Conservation (phyloP, 1,139 yeast genomes). For the Arxiozyma heterogenica region DNA sequence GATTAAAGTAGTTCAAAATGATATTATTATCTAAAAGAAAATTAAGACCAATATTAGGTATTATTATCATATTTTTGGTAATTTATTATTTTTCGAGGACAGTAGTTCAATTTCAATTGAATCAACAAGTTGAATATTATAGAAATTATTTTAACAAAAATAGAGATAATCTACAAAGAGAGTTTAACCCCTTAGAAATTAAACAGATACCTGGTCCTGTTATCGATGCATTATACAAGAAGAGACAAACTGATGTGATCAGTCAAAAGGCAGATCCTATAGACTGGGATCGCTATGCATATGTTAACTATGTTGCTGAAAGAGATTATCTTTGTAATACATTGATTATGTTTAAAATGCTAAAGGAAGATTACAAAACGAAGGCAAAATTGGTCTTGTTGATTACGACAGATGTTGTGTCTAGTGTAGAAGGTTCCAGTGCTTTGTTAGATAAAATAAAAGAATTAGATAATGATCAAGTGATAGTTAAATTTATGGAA, state of each 20-base stretch:
- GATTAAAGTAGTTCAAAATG: constrained; percentile 7
- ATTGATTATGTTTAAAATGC: constrained; percentile 34
- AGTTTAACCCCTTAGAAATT: constrained; percentile 27
- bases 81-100: constrained; percentile 13
- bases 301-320: constrained; percentile 42
- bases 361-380: constrained; percentile 30
- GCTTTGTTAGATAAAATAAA: constrained; percentile 11
- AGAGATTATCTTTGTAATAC: constrained; percentile 37
- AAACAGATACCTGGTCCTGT: constrained; percentile 27
- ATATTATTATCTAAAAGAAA: constrained; percentile 20
- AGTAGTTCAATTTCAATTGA: constrained; percentile 25
- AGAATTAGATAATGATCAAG: constrained; percentile 19
- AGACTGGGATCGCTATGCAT: constrained; percentile 36
- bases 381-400: constrained; percentile 36
- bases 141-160: constrained; percentile 20
- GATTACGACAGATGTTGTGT: constrained; percentile 21
- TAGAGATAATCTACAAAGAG: constrained; percentile 20
- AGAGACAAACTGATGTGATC: constrained; percentile 7
- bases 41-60: constrained; percentile 11
- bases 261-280: constrained; percentile 14
- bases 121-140: constrained; percentile 26
- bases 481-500: constrained; percentile 25
- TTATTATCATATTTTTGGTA: constrained; percentile 7
- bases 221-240: constrained; percentile 20
- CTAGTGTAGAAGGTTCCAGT: constrained; percentile 10